Percentiles rank a stretch among this genome's conserved stretches.
Conservation (phyloP, 805 yeast species). For the Lipomyces spencermartinsiae region DNA sequence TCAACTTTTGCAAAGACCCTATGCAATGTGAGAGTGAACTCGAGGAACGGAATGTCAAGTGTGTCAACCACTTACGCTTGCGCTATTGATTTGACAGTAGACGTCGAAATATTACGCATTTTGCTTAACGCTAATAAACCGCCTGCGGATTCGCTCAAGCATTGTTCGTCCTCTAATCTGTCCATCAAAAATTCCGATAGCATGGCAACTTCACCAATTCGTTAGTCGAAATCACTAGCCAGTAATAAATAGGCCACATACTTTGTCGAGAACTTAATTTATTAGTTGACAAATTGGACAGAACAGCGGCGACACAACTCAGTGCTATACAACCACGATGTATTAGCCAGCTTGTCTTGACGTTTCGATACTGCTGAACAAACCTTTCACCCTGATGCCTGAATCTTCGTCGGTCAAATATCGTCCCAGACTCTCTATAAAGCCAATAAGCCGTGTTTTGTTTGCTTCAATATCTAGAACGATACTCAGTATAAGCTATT, state of each 20-base stretch:
- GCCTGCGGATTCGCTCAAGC: slow-evolving; percentile 57
- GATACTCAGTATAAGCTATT: background rate
- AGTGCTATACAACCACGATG: slow-evolving; percentile 46
- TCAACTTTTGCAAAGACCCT: slow-evolving; percentile 41
- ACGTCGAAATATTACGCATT: slow-evolving; percentile 55
- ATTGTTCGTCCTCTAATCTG: slow-evolving; percentile 69
- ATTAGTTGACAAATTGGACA: slow-evolving; percentile 45
- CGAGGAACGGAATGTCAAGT: background rate
- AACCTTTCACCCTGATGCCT: slow-evolving; percentile 54
- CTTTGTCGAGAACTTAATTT: slow-evolving; percentile 50
- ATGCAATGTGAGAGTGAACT: background rate
- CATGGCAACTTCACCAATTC: slow-evolving; percentile 42
- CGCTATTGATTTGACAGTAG: slow-evolving; percentile 44
- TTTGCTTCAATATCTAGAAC: slow-evolving; percentile 41
- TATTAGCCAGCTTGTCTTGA: background rate
- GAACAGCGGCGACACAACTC: slow-evolving; percentile 51
- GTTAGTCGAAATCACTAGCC: background rate
- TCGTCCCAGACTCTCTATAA: slow-evolving; percentile 66
- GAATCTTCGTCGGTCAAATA: slow-evolving; percentile 66
- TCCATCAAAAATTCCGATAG: slow-evolving; percentile 60
- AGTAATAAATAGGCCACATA: background rate
- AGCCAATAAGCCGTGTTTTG: slow-evolving; percentile 53
- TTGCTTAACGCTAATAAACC: slow-evolving; percentile 60
- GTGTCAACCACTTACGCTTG: slow-evolving; percentile 42
- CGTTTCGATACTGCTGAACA: background rate